phyloP scores from a whole-genome alignment of 2,329 filamentous ascomycete genomes.

The Polytolypa hystricis region DNA sequence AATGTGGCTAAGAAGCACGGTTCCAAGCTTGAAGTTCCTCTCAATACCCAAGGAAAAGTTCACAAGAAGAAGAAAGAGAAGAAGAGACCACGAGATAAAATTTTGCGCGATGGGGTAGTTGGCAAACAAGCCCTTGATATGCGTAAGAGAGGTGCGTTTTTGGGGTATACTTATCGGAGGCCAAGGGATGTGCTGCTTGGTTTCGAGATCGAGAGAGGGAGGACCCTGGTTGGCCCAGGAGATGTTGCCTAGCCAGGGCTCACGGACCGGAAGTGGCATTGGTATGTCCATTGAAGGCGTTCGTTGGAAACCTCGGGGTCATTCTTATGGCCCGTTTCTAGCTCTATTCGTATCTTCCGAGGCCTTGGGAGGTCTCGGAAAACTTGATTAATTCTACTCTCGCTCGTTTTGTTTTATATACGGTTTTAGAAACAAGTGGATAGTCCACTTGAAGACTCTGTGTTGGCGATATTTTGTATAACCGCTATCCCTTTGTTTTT shows the following conservation, averaged over 20 bases:
- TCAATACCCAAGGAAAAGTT: conserved; percentile 34
- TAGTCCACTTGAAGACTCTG: no score
- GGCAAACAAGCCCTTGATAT: conserved; percentile 62
- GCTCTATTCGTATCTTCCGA: no score
- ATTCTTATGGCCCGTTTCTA: no score
- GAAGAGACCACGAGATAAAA: conserved; percentile 71
- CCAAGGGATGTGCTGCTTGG: conserved; percentile 27
- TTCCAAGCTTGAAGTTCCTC: conserved; percentile 17
- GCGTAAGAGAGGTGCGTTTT: conserved; percentile 70
- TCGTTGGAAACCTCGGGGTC: neutral
- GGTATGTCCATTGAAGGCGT: neutral
- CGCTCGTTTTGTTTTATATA: no score
- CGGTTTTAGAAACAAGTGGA: no score
- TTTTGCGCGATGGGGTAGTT: conserved; percentile 62
- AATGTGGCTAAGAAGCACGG: conserved; percentile 1
- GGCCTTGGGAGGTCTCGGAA: no score
- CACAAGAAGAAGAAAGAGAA: conserved; percentile 50
- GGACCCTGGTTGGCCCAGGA: conserved; percentile 12
- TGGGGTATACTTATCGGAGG: conserved; percentile 74
- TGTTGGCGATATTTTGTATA: no score
- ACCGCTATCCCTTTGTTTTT: no score
- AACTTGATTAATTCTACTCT: no score
- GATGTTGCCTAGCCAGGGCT: neutral
- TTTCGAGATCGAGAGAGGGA: conserved; percentile 24
- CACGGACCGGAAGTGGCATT: neutral